phyloP scores from a whole-genome alignment of 306 rosid species.

The Boehmeria nivea region DNA sequence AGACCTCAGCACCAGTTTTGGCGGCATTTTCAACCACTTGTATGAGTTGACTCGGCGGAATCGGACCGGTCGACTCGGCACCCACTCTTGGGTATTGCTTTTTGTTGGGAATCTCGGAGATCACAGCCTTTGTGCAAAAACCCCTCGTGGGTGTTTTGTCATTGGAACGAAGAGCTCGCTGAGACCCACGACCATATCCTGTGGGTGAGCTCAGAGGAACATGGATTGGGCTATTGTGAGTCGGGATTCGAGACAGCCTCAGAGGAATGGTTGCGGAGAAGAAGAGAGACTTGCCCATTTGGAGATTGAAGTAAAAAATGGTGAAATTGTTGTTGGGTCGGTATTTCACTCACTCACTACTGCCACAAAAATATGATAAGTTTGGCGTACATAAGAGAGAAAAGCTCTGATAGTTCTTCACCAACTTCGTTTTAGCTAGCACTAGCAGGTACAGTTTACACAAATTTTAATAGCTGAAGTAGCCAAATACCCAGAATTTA shows the following conservation, averaged over 20 bases:
- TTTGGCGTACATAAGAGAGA: too few species aligned
- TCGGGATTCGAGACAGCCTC: conserved; percentile 25
- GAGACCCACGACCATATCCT: conserved; percentile 37
- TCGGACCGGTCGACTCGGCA: conserved; percentile 60
- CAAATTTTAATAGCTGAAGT: too few species aligned
- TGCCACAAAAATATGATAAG: too few species aligned
- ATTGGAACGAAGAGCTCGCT: conserved; percentile 15
- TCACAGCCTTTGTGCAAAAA: conserved; percentile 34
- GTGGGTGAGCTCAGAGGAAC: conserved; percentile 15
- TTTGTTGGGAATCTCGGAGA: conserved; percentile 40
- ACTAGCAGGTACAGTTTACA: too few species aligned
- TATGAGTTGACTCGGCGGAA: conserved; percentile 53
- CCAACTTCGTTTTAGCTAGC: too few species aligned
- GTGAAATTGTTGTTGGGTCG: too few species aligned
- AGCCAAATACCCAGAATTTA: too few species aligned
- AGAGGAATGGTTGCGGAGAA: conserved; percentile 40
- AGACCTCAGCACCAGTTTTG: conserved; percentile 89
- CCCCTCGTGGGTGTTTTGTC: conserved; percentile 19
- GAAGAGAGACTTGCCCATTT: conserved; percentile 36
- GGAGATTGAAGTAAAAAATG: neutral
- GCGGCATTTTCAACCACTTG: conserved; percentile 84
- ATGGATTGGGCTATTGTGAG: conserved; percentile 9
- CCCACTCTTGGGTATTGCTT: conserved; percentile 47
- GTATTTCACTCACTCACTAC: too few species aligned
- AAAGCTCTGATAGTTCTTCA: too few species aligned